Evolutionary conservation across 2,329 filamentous ascomycete species (phyloP).

Genomic region (Aspergillus puulaauensis): DNA sequence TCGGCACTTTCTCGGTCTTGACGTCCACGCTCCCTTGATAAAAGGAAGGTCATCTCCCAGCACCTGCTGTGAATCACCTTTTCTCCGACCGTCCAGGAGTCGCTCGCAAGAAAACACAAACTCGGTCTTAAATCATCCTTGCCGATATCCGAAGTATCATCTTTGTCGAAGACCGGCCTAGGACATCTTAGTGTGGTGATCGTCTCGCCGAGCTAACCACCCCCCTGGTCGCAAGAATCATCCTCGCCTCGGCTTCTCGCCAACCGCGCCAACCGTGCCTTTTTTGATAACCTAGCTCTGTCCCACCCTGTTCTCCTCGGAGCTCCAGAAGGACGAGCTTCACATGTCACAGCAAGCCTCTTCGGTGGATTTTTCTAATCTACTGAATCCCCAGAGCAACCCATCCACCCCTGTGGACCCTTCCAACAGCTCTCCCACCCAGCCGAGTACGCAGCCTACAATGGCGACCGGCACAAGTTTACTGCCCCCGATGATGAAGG

Average conservation of each 20-base stretch:
- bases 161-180: constrained; percentile 15
- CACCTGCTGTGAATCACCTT: neutral
- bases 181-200: constrained; percentile 27
- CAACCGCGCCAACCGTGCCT: constrained; percentile 8
- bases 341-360: constrained; percentile 76
- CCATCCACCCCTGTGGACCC: constrained; percentile 23
- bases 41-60: neutral
- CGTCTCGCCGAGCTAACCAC: constrained; percentile 25
- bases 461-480: constrained; percentile 48
- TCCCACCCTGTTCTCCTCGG: constrained; percentile 18
- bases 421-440: constrained; percentile 28
- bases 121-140: constrained; percentile 12
- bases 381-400: constrained; percentile 64
- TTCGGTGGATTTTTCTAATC: constrained; percentile 72
- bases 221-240: constrained; percentile 22
- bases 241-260: constrained; percentile 21
- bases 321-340: constrained; percentile 30
- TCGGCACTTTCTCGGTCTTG: constrained; percentile 3
- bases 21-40: constrained; percentile 12
- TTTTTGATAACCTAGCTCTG: constrained; percentile 14
- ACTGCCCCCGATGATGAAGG: constrained; percentile 45
- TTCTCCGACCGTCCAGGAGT: neutral
- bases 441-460: constrained; percentile 27
- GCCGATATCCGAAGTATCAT: constrained; percentile 8
- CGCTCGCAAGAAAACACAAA: constrained; percentile 3